These are phyloP conservation scores for Trichoderma sp. DNA, from an alignment of 2,329 filamentous ascomycete species.

Conservation along the genomic window DNA sequence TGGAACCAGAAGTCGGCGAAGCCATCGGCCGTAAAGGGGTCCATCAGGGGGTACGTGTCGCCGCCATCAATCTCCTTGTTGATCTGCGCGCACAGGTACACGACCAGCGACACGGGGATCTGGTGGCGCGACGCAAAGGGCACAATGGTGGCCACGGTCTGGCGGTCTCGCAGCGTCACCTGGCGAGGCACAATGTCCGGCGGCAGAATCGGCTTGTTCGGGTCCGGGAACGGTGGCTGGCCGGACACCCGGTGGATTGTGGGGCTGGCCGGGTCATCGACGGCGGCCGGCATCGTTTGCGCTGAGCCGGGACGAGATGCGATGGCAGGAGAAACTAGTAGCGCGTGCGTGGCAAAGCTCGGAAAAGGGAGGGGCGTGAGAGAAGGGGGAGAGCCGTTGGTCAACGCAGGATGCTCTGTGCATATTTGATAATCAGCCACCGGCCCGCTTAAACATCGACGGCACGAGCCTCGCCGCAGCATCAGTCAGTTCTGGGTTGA, in stretches of 20 bases:
- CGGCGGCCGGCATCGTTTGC: slow-evolving; percentile 69
- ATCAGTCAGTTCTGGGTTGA: neutral
- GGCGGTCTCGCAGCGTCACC: slow-evolving; percentile 79
- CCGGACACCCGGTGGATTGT: slow-evolving; percentile 72
- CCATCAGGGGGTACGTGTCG: slow-evolving; percentile 88
- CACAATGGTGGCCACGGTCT: slow-evolving; percentile 80
- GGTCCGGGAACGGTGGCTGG: slow-evolving; percentile 63
- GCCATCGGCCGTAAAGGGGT: slow-evolving; percentile 69
- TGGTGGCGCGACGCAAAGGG: slow-evolving; percentile 77
- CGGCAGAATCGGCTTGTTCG: slow-evolving; percentile 64
- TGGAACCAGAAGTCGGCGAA: slow-evolving; percentile 90
- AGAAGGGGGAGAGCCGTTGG: slow-evolving; percentile 19
- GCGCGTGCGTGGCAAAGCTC: neutral
- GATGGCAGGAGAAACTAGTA: neutral
- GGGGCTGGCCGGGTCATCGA: slow-evolving; percentile 73
- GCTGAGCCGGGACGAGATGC: slow-evolving; percentile 13
- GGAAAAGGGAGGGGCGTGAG: slow-evolving; percentile 7
- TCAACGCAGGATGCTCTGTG: slow-evolving; percentile 20
- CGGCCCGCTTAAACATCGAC: slow-evolving; percentile 21
- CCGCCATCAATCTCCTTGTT: slow-evolving; percentile 91
- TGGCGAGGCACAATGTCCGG: slow-evolving; percentile 69
- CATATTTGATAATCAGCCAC: slow-evolving; percentile 24
- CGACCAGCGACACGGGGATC: slow-evolving; percentile 73
- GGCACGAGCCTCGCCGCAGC: neutral
- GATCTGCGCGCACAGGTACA: slow-evolving; percentile 79